A percentile compares a stretch with the other conserved stretches of the same genome.
Evolutionary conservation across 345 rosid species (phyloP).

Genomic region (Moricandia moricandioides): DNA sequence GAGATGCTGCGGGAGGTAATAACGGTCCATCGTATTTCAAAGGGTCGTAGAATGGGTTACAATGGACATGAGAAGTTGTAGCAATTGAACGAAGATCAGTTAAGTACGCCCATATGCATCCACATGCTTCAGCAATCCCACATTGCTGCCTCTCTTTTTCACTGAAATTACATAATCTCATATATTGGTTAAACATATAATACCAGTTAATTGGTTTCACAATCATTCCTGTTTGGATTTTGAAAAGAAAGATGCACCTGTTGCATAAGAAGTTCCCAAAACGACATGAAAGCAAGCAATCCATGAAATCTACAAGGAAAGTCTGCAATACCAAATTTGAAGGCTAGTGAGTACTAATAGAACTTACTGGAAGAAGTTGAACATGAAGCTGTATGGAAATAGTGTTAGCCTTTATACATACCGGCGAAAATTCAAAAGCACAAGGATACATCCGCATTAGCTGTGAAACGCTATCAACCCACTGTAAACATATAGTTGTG

Average conservation of each 20-base stretch:
- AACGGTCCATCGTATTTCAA: conserved; percentile 55
- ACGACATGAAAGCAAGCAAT: conserved; percentile 84
- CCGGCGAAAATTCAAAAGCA: conserved; percentile 95
- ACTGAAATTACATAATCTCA: conserved; percentile 46
- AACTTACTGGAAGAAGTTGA: conserved; percentile 3
- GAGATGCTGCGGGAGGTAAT: conserved; percentile 93
- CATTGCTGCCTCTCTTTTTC: conserved; percentile 91
- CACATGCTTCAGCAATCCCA: conserved; percentile 69
- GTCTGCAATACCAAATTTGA: conserved; percentile 45
- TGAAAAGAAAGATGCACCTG: conserved; percentile 49
- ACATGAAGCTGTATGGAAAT: neutral
- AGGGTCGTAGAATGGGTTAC: conserved; percentile 79
- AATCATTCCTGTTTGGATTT: neutral
- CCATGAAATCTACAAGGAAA: conserved; percentile 92
- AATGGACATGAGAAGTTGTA: conserved; percentile 69
- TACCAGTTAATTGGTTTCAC: neutral
- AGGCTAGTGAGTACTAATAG: conserved; percentile 3
- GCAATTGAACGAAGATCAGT: conserved; percentile 58
- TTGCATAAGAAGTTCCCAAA: conserved; percentile 98
- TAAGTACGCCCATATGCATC: conserved; percentile 92
- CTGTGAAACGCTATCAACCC: conserved; percentile 97
- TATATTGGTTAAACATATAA: neutral
- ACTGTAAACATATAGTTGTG: conserved; percentile 50
- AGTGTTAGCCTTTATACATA: conserved; percentile 41
- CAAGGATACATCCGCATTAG: conserved; percentile 92